These are phyloP conservation scores for Ophiostoma triangulosporum DNA, from an alignment of 2,329 filamentous ascomycete species.

Conservation along the genomic window DNA sequence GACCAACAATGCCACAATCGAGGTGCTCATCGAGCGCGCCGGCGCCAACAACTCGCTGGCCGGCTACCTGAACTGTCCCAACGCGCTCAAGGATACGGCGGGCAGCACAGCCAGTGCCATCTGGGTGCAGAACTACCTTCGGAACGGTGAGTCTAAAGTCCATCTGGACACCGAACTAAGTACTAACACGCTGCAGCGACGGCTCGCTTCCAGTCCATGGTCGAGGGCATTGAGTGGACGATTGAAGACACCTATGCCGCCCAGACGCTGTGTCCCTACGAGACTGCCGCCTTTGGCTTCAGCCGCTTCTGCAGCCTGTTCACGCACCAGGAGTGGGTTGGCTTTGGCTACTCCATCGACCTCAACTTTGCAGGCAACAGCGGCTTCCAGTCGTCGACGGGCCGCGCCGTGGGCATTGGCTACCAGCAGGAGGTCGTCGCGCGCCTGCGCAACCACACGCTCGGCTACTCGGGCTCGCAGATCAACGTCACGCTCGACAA, in stretches of 20 bases:
- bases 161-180: too few species aligned
- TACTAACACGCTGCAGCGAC: slow-evolving; percentile 31
- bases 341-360: slow-evolving; percentile 59
- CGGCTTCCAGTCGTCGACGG: slow-evolving; percentile 51
- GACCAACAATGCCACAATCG: slow-evolving; percentile 58
- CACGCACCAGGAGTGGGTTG: slow-evolving; percentile 60
- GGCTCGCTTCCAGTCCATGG: slow-evolving; percentile 40
- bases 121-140: slow-evolving; percentile 54
- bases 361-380: slow-evolving; percentile 48
- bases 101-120: slow-evolving; percentile 38
- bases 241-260: slow-evolving; percentile 49
- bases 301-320: slow-evolving; percentile 63
- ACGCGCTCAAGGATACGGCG: slow-evolving; percentile 36
- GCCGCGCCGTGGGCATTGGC: slow-evolving; percentile 58
- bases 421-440: slow-evolving; percentile 62
- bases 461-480: slow-evolving; percentile 43
- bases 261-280: slow-evolving; percentile 63
- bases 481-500: slow-evolving; percentile 59
- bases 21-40: slow-evolving; percentile 52
- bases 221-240: slow-evolving; percentile 49
- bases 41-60: slow-evolving; percentile 59
- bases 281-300: slow-evolving; percentile 64
- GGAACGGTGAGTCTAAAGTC: slow-evolving; percentile 31
- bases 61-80: slow-evolving; percentile 53
- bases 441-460: slow-evolving; percentile 52